Base-by-base conservation (phyloP, 768 basidiomycete species). In the Trametes maxima region DNA sequence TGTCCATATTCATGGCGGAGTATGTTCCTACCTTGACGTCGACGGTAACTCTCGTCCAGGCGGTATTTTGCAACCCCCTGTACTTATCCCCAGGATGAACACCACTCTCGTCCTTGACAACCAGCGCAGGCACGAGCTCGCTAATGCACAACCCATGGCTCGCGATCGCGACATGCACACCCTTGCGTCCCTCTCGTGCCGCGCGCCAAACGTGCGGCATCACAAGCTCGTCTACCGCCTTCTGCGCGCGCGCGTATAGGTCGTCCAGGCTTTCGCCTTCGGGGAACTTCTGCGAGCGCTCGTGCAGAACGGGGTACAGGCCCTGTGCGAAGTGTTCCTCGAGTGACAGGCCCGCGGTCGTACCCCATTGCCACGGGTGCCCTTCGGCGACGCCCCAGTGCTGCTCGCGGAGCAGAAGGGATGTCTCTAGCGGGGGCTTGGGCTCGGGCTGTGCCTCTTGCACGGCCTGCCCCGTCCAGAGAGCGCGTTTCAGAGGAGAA, bases 121-220 rank as follows among this genome's bases (percentile, higher is more conserved):
- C 64, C 45, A 91, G 70, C 25, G 80, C 80, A 22, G 77, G 75
- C 4, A 90, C 69, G 14, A 88, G 72, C 72, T 73, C 69, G 60
- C 72, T 70, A 46, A 92, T 87, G 71, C 85, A 86, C 21, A 90
- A 66, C 0, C 92, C 89, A 71, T 94, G 91, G 73, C 90, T 90
- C 48, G 91, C 85, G 40, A 92, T 66, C 1, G 84, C 89, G 24
- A 92, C 70, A 62, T 86, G 87, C 7, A 79, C 68, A 36, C 76
- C 76, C 44, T 73, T 68, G 59, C 60, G 72, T 37, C 76, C 74
- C n/a, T 75, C 71, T 55, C 74, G 74, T 21, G 75, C 74, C 0
- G 78, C 78, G 21, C 77, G 68, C 70, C 72, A 63, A n/a, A 90
- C 73, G 65, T 87, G 80, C 3, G 86, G 82, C 66, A 88, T 67